Evolutionary conservation across 306 rosid genomes (phyloP).

Genomic region (Quercus bicolor): DNA sequence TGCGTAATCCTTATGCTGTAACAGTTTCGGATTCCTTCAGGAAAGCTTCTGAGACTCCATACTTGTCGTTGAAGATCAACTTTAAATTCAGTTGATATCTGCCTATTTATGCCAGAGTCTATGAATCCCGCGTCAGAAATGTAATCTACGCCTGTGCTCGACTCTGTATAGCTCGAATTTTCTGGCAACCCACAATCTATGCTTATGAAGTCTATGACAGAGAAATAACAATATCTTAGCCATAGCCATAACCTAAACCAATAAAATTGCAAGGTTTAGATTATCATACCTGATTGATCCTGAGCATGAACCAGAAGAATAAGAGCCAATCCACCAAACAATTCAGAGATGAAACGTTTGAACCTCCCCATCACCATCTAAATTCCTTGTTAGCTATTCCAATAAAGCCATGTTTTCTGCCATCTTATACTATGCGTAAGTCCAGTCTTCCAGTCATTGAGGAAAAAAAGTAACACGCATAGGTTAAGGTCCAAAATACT

Average conservation of each 20-base stretch:
- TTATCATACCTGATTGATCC: conserved; percentile 43
- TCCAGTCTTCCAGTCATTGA: too few relatives aligned
- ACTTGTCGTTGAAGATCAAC: conserved; percentile 14
- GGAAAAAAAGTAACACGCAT: too few relatives aligned
- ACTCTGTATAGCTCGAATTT: conserved; percentile 21
- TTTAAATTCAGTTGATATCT: neutral
- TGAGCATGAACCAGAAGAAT: conserved; percentile 29
- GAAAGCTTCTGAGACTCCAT: conserved; percentile 42
- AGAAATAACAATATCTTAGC: neutral
- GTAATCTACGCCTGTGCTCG: conserved; percentile 27
- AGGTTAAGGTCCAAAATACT: too few relatives aligned
- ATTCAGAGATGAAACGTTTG: neutral
- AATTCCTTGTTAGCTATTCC: neutral
- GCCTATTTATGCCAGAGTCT: conserved; percentile 25
- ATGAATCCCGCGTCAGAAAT: conserved; percentile 45
- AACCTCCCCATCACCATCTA: conserved; percentile 20
- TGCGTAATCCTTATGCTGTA: conserved; percentile 34
- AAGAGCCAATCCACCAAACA: conserved; percentile 7
- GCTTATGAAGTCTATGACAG: conserved; percentile 49
- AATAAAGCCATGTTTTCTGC: neutral
- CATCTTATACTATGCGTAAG: neutral
- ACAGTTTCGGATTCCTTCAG: conserved; percentile 52
- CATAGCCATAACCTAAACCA: neutral
- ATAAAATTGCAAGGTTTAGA: neutral
- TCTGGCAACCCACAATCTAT: conserved; percentile 46